Evolutionary conservation across 257 asterid genomes (phyloP).

Genomic region (Catharanthus roseus): DNA sequence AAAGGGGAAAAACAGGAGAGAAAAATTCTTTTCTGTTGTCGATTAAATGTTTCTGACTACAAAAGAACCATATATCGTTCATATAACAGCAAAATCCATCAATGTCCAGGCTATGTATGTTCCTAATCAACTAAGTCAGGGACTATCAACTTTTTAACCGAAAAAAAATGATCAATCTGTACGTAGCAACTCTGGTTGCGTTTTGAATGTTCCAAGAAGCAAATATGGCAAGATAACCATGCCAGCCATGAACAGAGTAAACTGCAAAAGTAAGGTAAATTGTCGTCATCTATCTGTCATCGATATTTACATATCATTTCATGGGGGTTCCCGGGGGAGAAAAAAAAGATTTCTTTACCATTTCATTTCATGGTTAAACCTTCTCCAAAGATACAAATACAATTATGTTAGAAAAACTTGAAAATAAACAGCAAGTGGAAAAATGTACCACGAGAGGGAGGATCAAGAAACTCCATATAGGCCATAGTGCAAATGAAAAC

Average conservation of each 20-base stretch:
- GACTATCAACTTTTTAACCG: slow-evolving; percentile 8
- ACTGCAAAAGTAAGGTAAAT: slow-evolving; percentile 34
- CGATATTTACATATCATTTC: background rate
- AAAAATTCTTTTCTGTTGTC: background rate
- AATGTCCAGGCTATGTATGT: slow-evolving; percentile 11
- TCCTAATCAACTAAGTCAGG: slow-evolving; percentile 18
- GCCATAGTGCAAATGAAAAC: slow-evolving; percentile 57
- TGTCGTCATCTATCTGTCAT: slow-evolving; percentile 6
- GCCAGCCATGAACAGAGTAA: slow-evolving; percentile 60
- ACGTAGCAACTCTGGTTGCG: slow-evolving; percentile 44
- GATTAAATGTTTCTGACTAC: slow-evolving; percentile 3
- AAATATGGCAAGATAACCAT: slow-evolving; percentile 49
- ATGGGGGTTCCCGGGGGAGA: background rate
- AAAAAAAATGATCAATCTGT: slow-evolving; percentile 36
- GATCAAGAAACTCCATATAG: slow-evolving; percentile 57
- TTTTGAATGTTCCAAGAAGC: slow-evolving; percentile 40
- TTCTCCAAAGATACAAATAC: background rate
- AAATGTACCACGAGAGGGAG: slow-evolving; percentile 52
- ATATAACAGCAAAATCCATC: slow-evolving; percentile 1
- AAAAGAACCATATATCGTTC: slow-evolving; percentile 4
- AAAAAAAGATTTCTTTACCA: background rate
- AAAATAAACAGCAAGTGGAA: background rate
- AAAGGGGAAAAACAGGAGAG: background rate
- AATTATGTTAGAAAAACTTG: background rate
- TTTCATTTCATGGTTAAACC: background rate